A percentile compares a stretch with the other conserved stretches of the same genome.
Conservation (phyloP, 129 eudicot species). For the Deinandra increscens region DNA sequence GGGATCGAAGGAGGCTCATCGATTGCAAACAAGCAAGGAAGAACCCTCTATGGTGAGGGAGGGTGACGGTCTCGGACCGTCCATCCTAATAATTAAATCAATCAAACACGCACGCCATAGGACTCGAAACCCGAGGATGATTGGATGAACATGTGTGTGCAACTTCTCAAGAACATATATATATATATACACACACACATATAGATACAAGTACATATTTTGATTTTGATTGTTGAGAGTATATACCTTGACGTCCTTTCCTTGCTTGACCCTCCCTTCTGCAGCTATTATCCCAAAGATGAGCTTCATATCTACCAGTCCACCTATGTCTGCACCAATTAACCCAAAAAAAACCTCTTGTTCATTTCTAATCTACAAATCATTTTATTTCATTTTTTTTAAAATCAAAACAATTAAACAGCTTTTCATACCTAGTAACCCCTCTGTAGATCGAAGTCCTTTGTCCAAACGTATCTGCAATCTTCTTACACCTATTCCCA, state of each 20-base stretch:
- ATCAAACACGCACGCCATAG: no score
- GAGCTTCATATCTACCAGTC: conserved; percentile 99
- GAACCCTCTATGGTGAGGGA: no score
- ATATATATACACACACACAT: background rate
- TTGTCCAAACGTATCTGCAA: conserved; percentile 86
- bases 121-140: no score
- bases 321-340: conserved; percentile 80
- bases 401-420: background rate
- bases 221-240: background rate
- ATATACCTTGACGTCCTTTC: conserved; percentile 97
- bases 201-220: background rate
- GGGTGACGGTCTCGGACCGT: no score
- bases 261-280: conserved; percentile 99
- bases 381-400: background rate
- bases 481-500: conserved; percentile 52
- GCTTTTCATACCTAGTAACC: conserved; percentile 65
- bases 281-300: conserved; percentile 99
- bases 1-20: no score
- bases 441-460: conserved; percentile 96
- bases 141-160: background rate
- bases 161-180: background rate
- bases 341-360: conserved; percentile 20
- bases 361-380: conserved; percentile 10
- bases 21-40: no score
- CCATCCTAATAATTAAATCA: no score